Conservation (phyloP, 768 basidiomycete species). For the Boletales sp. region DNA sequence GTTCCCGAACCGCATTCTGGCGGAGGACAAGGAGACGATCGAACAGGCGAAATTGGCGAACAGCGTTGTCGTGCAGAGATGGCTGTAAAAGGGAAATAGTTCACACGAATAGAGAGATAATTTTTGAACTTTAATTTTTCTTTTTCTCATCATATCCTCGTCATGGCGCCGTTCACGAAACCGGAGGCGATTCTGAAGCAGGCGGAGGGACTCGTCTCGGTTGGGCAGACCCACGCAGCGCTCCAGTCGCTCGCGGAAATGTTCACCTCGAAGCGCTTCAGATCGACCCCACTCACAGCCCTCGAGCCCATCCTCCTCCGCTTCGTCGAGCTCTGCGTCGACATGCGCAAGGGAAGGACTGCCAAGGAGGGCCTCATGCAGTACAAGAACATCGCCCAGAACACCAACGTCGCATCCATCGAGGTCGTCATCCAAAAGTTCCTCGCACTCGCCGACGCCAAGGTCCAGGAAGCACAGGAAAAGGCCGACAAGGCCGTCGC, state of each 20-base stretch:
- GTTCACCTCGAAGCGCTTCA: constrained; percentile 91
- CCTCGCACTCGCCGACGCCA: constrained; percentile 73
- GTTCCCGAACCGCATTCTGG: constrained; percentile 77
- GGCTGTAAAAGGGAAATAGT: constrained; percentile 40
- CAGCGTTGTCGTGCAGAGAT: constrained; percentile 83
- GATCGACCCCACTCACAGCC: constrained; percentile 80
- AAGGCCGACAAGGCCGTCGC: constrained; percentile 75
- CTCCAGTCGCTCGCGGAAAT: constrained; percentile 89
- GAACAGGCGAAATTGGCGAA: constrained; percentile 70
- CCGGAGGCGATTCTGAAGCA: constrained; percentile 90
- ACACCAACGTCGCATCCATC: constrained; percentile 85
- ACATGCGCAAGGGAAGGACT: constrained; percentile 88
- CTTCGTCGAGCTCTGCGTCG: constrained; percentile 94
- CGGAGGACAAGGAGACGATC: constrained; percentile 63
- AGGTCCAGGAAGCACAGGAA: constrained; percentile 83
- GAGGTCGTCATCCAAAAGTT: constrained; percentile 89
- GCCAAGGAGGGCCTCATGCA: constrained; percentile 96
- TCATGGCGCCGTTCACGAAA: constrained; percentile 87
- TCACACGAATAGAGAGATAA: constrained; percentile 8
- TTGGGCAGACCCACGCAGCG: constrained; percentile 87
- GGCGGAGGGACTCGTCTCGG: constrained; percentile 90
- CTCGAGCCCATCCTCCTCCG: constrained; percentile 96
- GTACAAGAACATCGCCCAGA: constrained; percentile 98
- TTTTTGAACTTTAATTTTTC: background rate
- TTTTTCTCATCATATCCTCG: background rate